phyloP scores from a whole-genome alignment of 345 rosid genomes.

The Gossypium rotundifolium region DNA sequence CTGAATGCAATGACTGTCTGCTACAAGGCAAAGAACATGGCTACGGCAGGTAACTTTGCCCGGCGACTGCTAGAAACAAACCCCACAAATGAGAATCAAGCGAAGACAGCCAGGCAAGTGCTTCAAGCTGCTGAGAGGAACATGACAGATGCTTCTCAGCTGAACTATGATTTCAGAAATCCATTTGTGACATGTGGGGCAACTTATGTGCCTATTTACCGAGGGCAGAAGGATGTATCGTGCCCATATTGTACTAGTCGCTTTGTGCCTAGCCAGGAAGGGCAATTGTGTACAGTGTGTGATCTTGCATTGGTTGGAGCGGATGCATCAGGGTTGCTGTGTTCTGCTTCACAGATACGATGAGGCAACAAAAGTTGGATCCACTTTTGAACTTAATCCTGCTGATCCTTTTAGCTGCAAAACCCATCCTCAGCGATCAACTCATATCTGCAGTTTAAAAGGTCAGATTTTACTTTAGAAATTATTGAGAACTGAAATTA shows the following conservation, averaged over 20 bases:
- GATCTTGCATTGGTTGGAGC: slow-evolving; percentile 87
- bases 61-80: slow-evolving; percentile 68
- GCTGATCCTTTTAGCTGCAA: slow-evolving; percentile 11
- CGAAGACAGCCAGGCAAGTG: slow-evolving; percentile 71
- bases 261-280: slow-evolving; percentile 69
- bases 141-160: slow-evolving; percentile 50
- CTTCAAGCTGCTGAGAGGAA: slow-evolving; percentile 75
- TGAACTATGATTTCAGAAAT: slow-evolving; percentile 88
- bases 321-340: slow-evolving; percentile 87
- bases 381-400: slow-evolving; percentile 14
- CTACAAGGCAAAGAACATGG: slow-evolving; percentile 72
- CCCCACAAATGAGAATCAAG: slow-evolving; percentile 69
- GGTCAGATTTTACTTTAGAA: slow-evolving; percentile 19
- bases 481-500: slow-evolving; percentile 17
- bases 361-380: slow-evolving; percentile 21
- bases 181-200: slow-evolving; percentile 87
- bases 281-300: slow-evolving; percentile 66
- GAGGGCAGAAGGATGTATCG: slow-evolving; percentile 74
- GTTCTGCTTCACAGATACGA: slow-evolving; percentile 76
- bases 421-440: not conserved
- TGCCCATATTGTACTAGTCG: slow-evolving; percentile 82
- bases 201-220: slow-evolving; percentile 83
- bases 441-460: slow-evolving; percentile 20
- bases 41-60: slow-evolving; percentile 77
- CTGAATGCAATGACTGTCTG: slow-evolving; percentile 72